Evolutionary conservation across 306 rosid genomes (phyloP), one percentile per base, ranked within the genome.

Genomic region (Cucumis sativus): DNA sequence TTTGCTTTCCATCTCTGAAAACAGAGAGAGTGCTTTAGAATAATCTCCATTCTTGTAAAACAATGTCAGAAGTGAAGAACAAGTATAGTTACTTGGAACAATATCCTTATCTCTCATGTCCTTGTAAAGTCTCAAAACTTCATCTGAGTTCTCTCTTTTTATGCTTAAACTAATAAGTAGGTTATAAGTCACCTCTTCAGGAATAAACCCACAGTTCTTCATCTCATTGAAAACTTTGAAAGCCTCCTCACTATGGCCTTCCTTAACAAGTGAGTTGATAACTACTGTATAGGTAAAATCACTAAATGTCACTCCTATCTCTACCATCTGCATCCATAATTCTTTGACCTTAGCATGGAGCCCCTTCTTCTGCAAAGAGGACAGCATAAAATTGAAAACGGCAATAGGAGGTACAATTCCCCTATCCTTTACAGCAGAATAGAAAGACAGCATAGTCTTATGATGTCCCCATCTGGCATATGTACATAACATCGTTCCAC

Each of bases 391-490:
- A 86, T 95, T 92, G 86, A 80, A 95, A 78, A 95, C 98, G 18
- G 96, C 51, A 78, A 86, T 87, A 55, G 98, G 74, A 35, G 91
- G 84, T 43, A 79, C 15, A 14, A 90, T 60, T 45, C 86, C 89
- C 88, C 97, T 85, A 28, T 92, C 90, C 49, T 83, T 84, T 39
- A 95, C 89, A 0, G 98, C 96, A 3, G 98, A 90, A 80, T 92
- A 92, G 80, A 95, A 92, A 9, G 97, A 82, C 55, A 95, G 74
- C 98, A 95, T 92, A 52, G 96, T 87, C 87, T 87, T 89, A 77
- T 91, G 89, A 70, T 87, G 96, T 52, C 97, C 98, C 98, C 98
- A 94, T 85, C 96, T 88, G 16, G 98, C 98, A 79, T 95, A 95
- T 4, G 96, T 84, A 80, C 98, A 95, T 37, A 95, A 87, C 97